Evolutionary conservation across 2,329 filamentous ascomycete species (phyloP), one percentile per base, ranked within the genome.

Genomic region (Exophiala sp.): DNA sequence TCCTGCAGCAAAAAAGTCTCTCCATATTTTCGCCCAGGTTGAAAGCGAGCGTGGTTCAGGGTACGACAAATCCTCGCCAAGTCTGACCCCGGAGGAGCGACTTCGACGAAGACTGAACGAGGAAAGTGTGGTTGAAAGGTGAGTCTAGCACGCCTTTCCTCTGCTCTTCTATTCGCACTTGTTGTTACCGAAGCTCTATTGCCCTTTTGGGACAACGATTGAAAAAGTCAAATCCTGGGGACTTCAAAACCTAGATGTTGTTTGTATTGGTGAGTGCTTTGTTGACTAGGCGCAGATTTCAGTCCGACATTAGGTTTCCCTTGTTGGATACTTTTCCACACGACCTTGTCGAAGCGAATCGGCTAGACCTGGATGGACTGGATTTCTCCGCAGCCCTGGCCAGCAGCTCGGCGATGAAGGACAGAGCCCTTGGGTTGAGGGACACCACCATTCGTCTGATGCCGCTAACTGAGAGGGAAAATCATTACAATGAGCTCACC

Each of bases 271-370:
- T 43, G n/a, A 4, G 8, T 32, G 10, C 6, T 14, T 24, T 43
- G 21, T 20, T 21, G 52, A 36, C 20, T 46, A 8, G 32, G 57
- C 51, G 43, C 52, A 60, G 52, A 35, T 63, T 57, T 52, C 54
- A 52, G 36, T 57, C 59, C 18, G 49, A 48, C 6, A 54, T 62
- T 16, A 50, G 50, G 12, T 94, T 91, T 65, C 91, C 92, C 1
- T 66, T 91, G 24, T 78, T 95, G 33, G 85, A 94, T 66, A 95
- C 90, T 68, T 96, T 88, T 66, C 94, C 94, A 1, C 63, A 75
- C 29, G 86, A 96, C 50, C 90, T 91, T 69, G 68, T 77, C 14
- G 71, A 77, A 47, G 68, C 47, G 20, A 63, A 77, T 54, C 55
- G 65, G 67, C 54, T 58, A 68, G 65, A 60, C 54, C 86, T 54